Conservation (phyloP, 2,329 filamentous ascomycete species). For the Stagonosporopsis rhizophila region DNA sequence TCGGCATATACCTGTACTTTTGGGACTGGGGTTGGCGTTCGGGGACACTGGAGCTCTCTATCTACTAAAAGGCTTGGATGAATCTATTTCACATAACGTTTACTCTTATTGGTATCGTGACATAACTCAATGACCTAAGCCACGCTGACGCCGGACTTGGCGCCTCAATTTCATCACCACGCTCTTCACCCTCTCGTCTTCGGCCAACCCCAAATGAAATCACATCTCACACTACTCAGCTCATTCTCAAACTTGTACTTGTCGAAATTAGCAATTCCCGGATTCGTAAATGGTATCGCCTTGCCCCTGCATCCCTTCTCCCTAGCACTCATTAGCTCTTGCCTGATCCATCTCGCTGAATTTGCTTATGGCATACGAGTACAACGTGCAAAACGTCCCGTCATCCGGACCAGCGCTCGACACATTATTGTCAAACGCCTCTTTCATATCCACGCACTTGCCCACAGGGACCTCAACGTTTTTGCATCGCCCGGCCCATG, state of each 20-base stretch:
- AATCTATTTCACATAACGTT: conserved; percentile 15
- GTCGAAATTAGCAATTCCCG: conserved; percentile 26
- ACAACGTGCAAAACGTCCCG: conserved; percentile 32
- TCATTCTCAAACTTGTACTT: conserved; percentile 28
- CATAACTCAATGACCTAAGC: neutral
- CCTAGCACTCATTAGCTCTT: conserved; percentile 10
- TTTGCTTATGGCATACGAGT: conserved; percentile 22
- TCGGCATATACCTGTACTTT: conserved; percentile 43
- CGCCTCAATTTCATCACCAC: neutral
- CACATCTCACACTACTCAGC: conserved; percentile 31
- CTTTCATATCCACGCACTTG: conserved; percentile 16
- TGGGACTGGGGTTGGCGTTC: conserved; percentile 37
- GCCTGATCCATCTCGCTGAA: no score
- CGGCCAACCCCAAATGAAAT: conserved; percentile 28
- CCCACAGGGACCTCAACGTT: conserved; percentile 23
- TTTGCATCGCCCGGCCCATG: conserved; percentile 27
- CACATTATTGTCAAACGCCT: conserved; percentile 22
- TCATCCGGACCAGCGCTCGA: conserved; percentile 31
- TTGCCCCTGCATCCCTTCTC: conserved; percentile 24
- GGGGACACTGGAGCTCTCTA: conserved; percentile 31
- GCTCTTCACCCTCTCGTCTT: conserved; percentile 8
- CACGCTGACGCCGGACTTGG: neutral
- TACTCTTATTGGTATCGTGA: neutral
- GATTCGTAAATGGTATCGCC: conserved; percentile 32
- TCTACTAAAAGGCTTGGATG: conserved; percentile 19